Evolutionary conservation across 441 rosid genomes (phyloP), one percentile per base, ranked within the genome.

Genomic region (Iberis amara): DNA sequence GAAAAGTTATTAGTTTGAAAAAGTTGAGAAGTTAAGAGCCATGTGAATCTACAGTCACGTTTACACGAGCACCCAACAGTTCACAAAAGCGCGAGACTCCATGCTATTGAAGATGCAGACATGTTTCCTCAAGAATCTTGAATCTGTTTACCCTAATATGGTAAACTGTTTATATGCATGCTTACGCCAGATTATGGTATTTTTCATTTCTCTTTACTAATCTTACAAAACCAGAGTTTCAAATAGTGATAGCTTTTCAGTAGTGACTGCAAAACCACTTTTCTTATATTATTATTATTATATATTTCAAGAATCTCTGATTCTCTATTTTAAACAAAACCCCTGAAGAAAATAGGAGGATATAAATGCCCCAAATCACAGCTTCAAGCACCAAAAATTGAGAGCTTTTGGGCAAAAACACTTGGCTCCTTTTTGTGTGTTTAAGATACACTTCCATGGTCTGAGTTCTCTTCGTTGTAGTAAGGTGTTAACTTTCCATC

Each of bases 401-500:
- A 44, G 48, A 51, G 69, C 44, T 65, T 57, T 60, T 35, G 38
- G 59, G 54, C 24, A 39, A 39, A 37, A 52, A 65, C 48, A 6
- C 4, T 7, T 28, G 4, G 4, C 6, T 3, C 6, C 31, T 1
- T 28, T 28, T 28, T 28, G 7, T 32, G 31, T 39, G n/a, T 39
- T 90, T 76, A 90, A 43, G 79, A 84, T 38, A 81, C 73, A 57
- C 92, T 84, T 55, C 89, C 89, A 0, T 77, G 87, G 62, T 82
- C 88, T 0, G 94, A 84, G 39, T 74, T 73, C 4, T 87, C 90
- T 45, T 91, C 96, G 3, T 83, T 69, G 75, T 85, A 81, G 55
- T 88, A 85, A 37, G 90, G 94, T 2, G 96, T 79, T 41, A 91
- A 59, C 56, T 85, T 91, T 24, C 96, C 95, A 6, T 83, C 91